Base-by-base conservation (phyloP, 2,329 filamentous ascomycete species). In the Talaromyces islandicus region DNA sequence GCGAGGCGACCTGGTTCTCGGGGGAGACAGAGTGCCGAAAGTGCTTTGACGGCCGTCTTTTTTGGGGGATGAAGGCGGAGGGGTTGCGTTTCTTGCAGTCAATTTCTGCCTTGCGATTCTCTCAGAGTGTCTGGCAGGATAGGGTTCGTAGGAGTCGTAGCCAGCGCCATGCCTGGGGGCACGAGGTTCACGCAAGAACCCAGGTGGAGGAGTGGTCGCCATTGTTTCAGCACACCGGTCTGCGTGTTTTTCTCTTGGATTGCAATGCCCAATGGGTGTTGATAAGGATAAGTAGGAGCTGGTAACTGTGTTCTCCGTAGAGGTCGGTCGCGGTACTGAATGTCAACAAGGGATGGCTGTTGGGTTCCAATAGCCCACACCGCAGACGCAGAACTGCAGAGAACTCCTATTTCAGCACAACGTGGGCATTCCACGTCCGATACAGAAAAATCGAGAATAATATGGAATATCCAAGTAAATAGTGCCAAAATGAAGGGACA, bases 171-270 rank as follows among this genome's bases (percentile, higher is more conserved):
- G 75, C 59, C 73, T 74, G 55, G 79, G 79, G 61, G 78, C 77
- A 48, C 71, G 69, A 51, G 79, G 79, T 54, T 74, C 74, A n/a
- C 73, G 68, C 27, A 71, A 71, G 38, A 73, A 70, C 17, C 77
- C 77, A 53, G 78, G 78, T n/a, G 78, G 78, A 59, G 78, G 78
- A 66, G 78, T 80, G 41, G 77, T 73, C 57, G 77, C 73, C 76
- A 79, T 79, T 56, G 59, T 52, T 6, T 19, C 14, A 30, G 19
- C 12, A 52, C 14, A 21, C 48, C 6, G 19, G 11, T 52, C 25
- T 29, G 48, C 27, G 27, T 12, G 14, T 29, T 17, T 25, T 52
- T 52, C 24, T 52, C 17, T 25, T 29, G 7, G 14, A 19, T 17
- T 27, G 24, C 5, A 11, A 52, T n/a, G 27, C 12, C 24, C 19